phyloP scores from a whole-genome alignment of 768 basidiomycete genomes.

The Mycena vitilis region DNA sequence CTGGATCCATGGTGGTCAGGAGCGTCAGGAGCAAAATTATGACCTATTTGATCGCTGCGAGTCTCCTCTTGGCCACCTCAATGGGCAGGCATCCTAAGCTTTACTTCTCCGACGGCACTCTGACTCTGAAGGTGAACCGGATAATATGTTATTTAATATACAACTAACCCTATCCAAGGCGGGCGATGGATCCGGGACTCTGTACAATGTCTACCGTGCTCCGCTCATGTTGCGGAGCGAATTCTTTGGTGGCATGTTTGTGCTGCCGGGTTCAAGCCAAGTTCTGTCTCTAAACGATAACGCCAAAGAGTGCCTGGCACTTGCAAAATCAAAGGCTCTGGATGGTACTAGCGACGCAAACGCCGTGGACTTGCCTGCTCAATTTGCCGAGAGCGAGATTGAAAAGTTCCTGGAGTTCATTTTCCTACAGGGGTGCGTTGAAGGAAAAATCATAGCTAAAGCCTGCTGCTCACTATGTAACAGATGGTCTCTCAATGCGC shows the following conservation, averaged over 20 bases:
- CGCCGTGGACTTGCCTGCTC: not conserved
- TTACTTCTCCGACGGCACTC: slow-evolving; percentile 5
- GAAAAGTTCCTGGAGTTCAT: slow-evolving; percentile 16
- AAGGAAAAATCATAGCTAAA: too few relatives aligned
- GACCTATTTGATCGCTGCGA: not conserved
- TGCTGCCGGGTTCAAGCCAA: not conserved
- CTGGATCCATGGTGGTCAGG: slow-evolving; percentile 21
- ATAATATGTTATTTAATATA: not conserved
- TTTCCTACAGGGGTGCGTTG: slow-evolving; percentile 10
- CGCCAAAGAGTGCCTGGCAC: not conserved
- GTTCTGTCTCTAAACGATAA: not conserved
- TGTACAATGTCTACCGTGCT: slow-evolving; percentile 17
- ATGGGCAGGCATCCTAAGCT: slow-evolving; percentile 1
- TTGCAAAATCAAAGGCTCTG: not conserved
- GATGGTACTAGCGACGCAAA: slow-evolving; percentile 1
- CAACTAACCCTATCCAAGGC: slow-evolving; percentile 6
- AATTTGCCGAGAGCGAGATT: not conserved
- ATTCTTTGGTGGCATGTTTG: slow-evolving; percentile 5
- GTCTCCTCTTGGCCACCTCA: not conserved
- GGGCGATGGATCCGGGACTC: not conserved
- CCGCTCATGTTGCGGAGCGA: not conserved
- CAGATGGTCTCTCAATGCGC: slow-evolving; percentile 14
- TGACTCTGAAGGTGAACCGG: not conserved
- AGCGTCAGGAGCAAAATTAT: not conserved
- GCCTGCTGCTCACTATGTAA: too few relatives aligned